phyloP scores from a whole-genome alignment of 108 stramenopile species.

The Licmophora abbreviata region DNA sequence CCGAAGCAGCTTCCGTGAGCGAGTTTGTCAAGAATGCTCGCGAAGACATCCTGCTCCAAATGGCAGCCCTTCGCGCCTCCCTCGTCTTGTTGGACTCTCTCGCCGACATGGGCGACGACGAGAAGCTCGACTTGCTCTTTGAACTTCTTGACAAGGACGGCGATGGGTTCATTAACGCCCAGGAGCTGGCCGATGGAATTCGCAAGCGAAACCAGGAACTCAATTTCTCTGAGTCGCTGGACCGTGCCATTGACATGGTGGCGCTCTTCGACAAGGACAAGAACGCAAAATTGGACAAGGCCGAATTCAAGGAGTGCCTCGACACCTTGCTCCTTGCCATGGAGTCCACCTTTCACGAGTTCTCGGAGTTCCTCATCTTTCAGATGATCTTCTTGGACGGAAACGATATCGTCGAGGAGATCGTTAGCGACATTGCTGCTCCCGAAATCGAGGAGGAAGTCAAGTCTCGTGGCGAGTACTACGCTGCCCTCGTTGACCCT shows the following conservation, averaged over 20 bases:
- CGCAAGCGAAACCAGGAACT: slow-evolving; percentile 9
- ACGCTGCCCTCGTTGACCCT: slow-evolving; percentile 4
- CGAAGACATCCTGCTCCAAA: slow-evolving; percentile 3
- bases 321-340: slow-evolving; percentile 4
- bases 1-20: too few relatives aligned
- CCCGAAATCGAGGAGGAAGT: slow-evolving; percentile 1
- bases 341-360: slow-evolving; percentile 16
- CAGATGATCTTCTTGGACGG: slow-evolving; percentile 7
- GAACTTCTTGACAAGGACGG: slow-evolving; percentile 18
- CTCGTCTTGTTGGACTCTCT: slow-evolving; percentile 11
- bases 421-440: slow-evolving; percentile 1
- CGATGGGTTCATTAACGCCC: slow-evolving; percentile 8
- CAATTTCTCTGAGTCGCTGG: slow-evolving; percentile 9
- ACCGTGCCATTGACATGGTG: slow-evolving; percentile 10
- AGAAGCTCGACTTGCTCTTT: slow-evolving; percentile 18
- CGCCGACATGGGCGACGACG: slow-evolving; percentile 14
- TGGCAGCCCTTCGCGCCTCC: not conserved
- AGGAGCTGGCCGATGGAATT: slow-evolving; percentile 18
- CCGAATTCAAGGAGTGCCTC: slow-evolving; percentile 11
- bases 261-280: slow-evolving; percentile 16
- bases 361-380: slow-evolving; percentile 18
- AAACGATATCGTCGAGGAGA: slow-evolving; percentile 1
- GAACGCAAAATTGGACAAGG: slow-evolving; percentile 8
- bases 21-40: slow-evolving; percentile 6
- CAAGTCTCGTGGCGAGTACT: slow-evolving; percentile 3